Conservation (phyloP, 768 basidiomycete species). For the Leccinum aurantiacum region DNA sequence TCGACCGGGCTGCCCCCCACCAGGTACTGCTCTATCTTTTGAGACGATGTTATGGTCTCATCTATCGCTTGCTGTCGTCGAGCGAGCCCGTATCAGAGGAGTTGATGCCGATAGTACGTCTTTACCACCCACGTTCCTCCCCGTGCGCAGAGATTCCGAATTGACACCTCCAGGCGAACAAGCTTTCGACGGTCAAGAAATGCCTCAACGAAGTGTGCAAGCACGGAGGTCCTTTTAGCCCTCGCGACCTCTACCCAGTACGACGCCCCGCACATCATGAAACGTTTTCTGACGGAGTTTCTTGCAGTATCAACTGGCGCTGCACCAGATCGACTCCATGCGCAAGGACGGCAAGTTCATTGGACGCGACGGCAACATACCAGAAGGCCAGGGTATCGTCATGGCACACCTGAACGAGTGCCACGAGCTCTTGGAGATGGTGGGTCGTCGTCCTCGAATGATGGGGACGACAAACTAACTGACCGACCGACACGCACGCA, state of each 20-base stretch:
- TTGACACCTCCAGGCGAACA: conserved; percentile 71
- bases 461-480: background rate
- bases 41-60: conserved; percentile 92
- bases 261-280: too few relatives aligned
- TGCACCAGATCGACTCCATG: conserved; percentile 93
- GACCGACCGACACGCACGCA: background rate
- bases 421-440: conserved; percentile 95
- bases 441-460: conserved; percentile 32
- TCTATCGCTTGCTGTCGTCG: conserved; percentile 89
- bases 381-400: conserved; percentile 95
- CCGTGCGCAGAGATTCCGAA: background rate
- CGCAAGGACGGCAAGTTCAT: conserved; percentile 93
- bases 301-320: conserved; percentile 82
- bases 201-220: conserved; percentile 95
- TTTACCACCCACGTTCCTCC: conserved; percentile 1
- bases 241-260: conserved; percentile 92
- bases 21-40: conserved; percentile 92
- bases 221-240: conserved; percentile 90
- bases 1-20: background rate
- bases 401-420: conserved; percentile 96
- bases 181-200: conserved; percentile 94
- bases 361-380: conserved; percentile 82
- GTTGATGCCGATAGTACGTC: conserved; percentile 87
- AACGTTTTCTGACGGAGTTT: conserved; percentile 10
- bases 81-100: conserved; percentile 98